Evolutionary conservation across 441 rosid genomes (phyloP).

Genomic region (Iberis amara): DNA sequence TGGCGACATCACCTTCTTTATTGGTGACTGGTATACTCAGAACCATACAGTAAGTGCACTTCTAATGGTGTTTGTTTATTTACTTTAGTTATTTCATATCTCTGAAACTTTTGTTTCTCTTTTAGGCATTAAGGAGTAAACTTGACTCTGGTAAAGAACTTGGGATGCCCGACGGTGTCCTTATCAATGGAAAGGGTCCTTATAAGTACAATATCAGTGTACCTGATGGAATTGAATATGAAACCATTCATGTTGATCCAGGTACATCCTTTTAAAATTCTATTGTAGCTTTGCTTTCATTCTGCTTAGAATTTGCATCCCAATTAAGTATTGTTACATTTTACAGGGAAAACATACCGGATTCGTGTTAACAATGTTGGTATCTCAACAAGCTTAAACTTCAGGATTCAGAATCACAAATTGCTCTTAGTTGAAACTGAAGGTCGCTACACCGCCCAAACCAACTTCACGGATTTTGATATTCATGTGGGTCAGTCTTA

Average conservation of each 20-base stretch:
- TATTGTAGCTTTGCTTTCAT: neutral
- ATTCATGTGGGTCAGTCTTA: slow-evolving; percentile 91
- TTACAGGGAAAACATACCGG: slow-evolving; percentile 81
- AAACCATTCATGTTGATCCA: slow-evolving; percentile 65
- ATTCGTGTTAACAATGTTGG: slow-evolving; percentile 86
- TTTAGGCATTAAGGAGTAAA: slow-evolving; percentile 56
- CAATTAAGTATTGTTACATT: neutral
- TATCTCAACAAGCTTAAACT: slow-evolving; percentile 73
- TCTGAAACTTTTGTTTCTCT: slow-evolving; percentile 10
- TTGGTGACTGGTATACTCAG: slow-evolving; percentile 89
- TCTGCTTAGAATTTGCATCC: neutral
- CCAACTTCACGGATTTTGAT: slow-evolving; percentile 67
- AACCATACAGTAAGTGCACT: slow-evolving; percentile 68
- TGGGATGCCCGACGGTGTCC: slow-evolving; percentile 91
- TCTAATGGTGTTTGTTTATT: neutral
- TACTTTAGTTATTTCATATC: neutral
- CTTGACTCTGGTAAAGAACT: slow-evolving; percentile 86
- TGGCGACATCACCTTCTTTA: slow-evolving; percentile 58
- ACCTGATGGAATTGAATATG: slow-evolving; percentile 68
- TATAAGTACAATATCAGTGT: slow-evolving; percentile 64
- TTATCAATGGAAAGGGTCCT: slow-evolving; percentile 92
- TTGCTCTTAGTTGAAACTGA: slow-evolving; percentile 79
- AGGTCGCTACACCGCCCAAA: slow-evolving; percentile 62
- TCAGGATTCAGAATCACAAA: slow-evolving; percentile 88
- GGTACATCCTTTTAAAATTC: slow-evolving; percentile 35